These are phyloP conservation scores for Selaginella tamariscina DNA, from an alignment of 75 land plant genomes.

Conservation along the genomic window DNA sequence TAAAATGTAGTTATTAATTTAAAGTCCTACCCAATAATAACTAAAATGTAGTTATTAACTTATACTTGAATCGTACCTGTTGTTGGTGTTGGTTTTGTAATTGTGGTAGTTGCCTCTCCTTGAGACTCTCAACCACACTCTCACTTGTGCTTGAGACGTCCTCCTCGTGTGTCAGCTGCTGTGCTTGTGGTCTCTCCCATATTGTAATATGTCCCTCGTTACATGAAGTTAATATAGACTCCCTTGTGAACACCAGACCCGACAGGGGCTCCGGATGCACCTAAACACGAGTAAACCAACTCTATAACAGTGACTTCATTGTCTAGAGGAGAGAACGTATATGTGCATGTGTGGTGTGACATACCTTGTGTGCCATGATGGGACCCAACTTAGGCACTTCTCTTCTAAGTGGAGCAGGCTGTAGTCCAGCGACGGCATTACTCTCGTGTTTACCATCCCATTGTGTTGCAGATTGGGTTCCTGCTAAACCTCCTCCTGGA, in stretches of 20 bases:
- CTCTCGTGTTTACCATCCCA: conserved; percentile 60
- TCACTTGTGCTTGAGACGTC: neutral
- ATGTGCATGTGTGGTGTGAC: no score
- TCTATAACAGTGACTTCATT: no score
- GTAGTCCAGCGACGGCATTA: conserved; percentile 50
- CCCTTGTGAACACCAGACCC: conserved; percentile 70
- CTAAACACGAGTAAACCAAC: no score
- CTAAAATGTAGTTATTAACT: no score
- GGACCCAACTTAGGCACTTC: conserved; percentile 95
- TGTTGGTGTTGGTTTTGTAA: neutral
- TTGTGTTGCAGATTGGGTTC: conserved; percentile 26
- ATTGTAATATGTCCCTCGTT: conserved; percentile 83
- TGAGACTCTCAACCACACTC: neutral
- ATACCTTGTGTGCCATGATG: conserved; percentile 76
- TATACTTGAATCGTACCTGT: no score
- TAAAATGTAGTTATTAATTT: no score
- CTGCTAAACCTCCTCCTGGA: conserved; percentile 31
- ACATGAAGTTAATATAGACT: conserved; percentile 63
- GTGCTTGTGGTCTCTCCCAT: conserved; percentile 76
- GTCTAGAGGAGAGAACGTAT: no score
- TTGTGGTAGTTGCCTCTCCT: neutral
- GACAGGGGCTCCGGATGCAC: conserved; percentile 89
- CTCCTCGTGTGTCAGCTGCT: neutral
- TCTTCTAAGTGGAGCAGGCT: conserved; percentile 79
- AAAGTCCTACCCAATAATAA: no score